Evolutionary conservation across 2,329 filamentous ascomycete species (phyloP).

Genomic region (Botrytis hyacinthi): DNA sequence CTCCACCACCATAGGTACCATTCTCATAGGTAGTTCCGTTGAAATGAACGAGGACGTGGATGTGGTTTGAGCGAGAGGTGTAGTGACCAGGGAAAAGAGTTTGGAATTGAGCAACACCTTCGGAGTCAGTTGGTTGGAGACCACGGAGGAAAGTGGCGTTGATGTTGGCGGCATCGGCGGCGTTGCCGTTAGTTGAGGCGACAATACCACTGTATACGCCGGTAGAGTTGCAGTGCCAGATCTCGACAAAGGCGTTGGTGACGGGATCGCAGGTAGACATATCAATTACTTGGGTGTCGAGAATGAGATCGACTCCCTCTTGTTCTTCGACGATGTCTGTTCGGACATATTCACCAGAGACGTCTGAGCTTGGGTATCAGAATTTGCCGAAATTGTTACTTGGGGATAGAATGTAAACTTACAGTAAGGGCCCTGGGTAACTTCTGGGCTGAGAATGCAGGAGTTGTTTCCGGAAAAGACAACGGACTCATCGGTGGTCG

Average conservation of each 20-base stretch:
- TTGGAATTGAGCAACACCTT: slow-evolving; percentile 44
- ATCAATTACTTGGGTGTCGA: slow-evolving; percentile 44
- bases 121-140: slow-evolving; percentile 42
- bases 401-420: neutral
- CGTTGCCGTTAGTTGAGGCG: slow-evolving; percentile 45
- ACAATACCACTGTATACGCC: slow-evolving; percentile 44
- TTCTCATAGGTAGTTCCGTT: slow-evolving; percentile 41
- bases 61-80: neutral
- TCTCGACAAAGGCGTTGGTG: slow-evolving; percentile 39
- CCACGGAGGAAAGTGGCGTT: slow-evolving; percentile 45
- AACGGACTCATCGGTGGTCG: slow-evolving; percentile 38
- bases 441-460: slow-evolving; percentile 53
- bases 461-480: slow-evolving; percentile 46
- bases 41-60: slow-evolving; percentile 39
- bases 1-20: slow-evolving; percentile 39
- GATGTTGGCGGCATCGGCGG: slow-evolving; percentile 40
- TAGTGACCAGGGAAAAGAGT: neutral
- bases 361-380: slow-evolving; percentile 31
- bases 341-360: slow-evolving; percentile 42
- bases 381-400: neutral
- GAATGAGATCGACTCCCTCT: slow-evolving; percentile 41
- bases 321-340: slow-evolving; percentile 35
- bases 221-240: slow-evolving; percentile 44
- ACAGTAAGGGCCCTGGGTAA: slow-evolving; percentile 55
- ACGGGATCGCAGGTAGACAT: slow-evolving; percentile 44